A percentile compares a stretch with the other conserved stretches of the same genome.
Evolutionary conservation across 2,329 filamentous ascomycete species (phyloP).

Genomic region (Colletotrichum higginsianum): DNA sequence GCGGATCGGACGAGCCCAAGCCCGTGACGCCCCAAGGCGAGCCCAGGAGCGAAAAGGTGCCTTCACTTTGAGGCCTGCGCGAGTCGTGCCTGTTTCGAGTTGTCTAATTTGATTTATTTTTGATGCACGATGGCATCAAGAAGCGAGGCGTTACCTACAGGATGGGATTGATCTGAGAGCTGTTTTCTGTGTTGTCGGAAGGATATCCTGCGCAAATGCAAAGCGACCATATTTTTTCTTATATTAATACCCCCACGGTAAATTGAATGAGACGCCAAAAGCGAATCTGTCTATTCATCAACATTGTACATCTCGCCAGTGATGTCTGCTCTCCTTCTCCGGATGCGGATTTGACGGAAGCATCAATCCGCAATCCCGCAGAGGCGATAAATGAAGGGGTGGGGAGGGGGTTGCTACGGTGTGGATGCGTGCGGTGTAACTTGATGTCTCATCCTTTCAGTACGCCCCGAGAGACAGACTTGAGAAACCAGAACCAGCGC

Average conservation of each 20-base stretch:
- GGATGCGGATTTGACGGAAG: background rate
- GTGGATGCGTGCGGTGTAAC: slow-evolving; percentile 19
- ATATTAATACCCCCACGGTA: slow-evolving; percentile 39
- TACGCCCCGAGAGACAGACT: background rate
- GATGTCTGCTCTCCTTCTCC: too few relatives aligned
- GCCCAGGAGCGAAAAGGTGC: slow-evolving; percentile 39
- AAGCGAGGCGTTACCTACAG: slow-evolving; percentile 41
- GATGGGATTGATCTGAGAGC: slow-evolving; percentile 28
- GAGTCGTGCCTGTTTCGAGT: slow-evolving; percentile 22
- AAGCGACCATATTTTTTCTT: slow-evolving; percentile 36
- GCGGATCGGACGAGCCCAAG: slow-evolving; percentile 38
- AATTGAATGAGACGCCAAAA: slow-evolving; percentile 33
- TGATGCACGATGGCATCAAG: slow-evolving; percentile 10
- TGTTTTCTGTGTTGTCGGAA: slow-evolving; percentile 28
- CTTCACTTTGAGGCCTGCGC: slow-evolving; percentile 20
- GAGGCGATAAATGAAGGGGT: background rate
- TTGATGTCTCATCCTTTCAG: slow-evolving; percentile 28
- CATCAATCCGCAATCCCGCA: background rate
- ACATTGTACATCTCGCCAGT: background rate
- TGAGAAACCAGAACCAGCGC: slow-evolving; percentile 15
- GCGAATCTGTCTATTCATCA: slow-evolving; percentile 13
- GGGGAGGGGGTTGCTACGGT: background rate
- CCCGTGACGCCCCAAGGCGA: slow-evolving; percentile 34
- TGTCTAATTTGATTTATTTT: slow-evolving; percentile 15
- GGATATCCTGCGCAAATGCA: slow-evolving; percentile 39